These are phyloP conservation scores for Ustilago xerochloae DNA, from an alignment of 1,284 basidiomycete genomes.

Conservation along the genomic window DNA sequence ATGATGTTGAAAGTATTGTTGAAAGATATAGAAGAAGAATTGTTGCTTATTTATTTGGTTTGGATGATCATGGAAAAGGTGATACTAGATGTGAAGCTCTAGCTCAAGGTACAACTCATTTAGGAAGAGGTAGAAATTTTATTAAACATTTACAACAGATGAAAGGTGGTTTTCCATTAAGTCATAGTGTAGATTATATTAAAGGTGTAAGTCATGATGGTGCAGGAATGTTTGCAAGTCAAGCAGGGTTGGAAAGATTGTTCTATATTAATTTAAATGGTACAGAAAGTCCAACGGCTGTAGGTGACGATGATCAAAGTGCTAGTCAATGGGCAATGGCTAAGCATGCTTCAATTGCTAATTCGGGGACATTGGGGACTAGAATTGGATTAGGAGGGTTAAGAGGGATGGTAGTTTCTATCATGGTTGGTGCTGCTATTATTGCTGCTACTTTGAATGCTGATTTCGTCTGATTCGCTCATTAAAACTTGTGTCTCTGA, in stretches of 20 bases:
- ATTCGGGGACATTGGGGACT: not conserved
- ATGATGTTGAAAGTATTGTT: slow-evolving; percentile 47
- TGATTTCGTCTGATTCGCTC: too few species aligned
- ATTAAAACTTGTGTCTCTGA: too few species aligned
- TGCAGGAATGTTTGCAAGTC: slow-evolving; percentile 46
- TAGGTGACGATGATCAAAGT: slow-evolving; percentile 44
- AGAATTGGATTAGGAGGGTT: too few species aligned
- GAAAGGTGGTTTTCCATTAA: slow-evolving; percentile 29
- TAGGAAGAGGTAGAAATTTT: slow-evolving; percentile 46
- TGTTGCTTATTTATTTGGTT: slow-evolving; percentile 48
- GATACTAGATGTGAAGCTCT: slow-evolving; percentile 48
- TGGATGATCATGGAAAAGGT: slow-evolving; percentile 40
- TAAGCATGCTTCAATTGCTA: slow-evolving; percentile 1
- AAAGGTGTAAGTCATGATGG: slow-evolving; percentile 39
- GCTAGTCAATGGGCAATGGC: slow-evolving; percentile 8
- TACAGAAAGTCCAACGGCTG: slow-evolving; percentile 43
- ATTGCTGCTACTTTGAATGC: too few species aligned
- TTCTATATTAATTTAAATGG: slow-evolving; percentile 54
- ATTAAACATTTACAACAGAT: slow-evolving; percentile 29
- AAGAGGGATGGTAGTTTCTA: too few species aligned
- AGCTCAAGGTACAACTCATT: slow-evolving; percentile 44
- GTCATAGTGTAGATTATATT: slow-evolving; percentile 50
- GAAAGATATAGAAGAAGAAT: slow-evolving; percentile 34
- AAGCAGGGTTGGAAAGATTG: slow-evolving; percentile 43
- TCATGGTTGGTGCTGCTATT: too few species aligned